Evolutionary conservation across 768 basidiomycete genomes (phyloP).

Genomic region (Leccinum boreale): DNA sequence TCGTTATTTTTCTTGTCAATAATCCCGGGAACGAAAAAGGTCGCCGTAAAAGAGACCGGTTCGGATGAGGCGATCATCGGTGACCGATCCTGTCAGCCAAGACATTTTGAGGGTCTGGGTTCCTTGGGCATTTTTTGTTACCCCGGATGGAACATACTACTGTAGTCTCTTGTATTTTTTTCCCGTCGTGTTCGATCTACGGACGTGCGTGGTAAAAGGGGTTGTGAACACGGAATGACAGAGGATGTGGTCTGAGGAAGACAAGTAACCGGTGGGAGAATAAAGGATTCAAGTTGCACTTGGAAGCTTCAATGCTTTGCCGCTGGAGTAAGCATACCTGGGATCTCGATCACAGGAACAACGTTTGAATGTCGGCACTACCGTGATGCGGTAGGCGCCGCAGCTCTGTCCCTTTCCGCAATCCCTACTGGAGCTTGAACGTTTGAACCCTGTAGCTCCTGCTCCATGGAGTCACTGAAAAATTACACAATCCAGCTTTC

Average conservation of each 20-base stretch:
- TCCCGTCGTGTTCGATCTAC: constrained; percentile 45
- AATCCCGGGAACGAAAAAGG: background rate
- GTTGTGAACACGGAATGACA: constrained; percentile 90
- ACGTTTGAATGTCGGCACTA: background rate
- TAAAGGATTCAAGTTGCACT: constrained; percentile 54
- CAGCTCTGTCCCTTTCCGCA: constrained; percentile 21
- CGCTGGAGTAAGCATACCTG: background rate
- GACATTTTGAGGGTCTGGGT: background rate
- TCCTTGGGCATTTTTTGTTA: constrained; percentile 52
- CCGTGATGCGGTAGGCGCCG: background rate
- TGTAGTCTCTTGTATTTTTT: constrained; percentile 37
- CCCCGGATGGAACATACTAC: constrained; percentile 63
- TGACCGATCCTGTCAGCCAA: background rate
- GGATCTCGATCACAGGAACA: background rate
- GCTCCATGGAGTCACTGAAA: constrained; percentile 60
- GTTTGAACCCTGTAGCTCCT: constrained; percentile 49
- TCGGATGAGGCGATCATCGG: background rate
- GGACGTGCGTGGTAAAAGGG: constrained; percentile 58
- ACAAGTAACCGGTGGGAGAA: constrained; percentile 63
- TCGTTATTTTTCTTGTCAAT: background rate
- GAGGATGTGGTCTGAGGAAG: constrained; percentile 71
- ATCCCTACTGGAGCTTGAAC: constrained; percentile 34
- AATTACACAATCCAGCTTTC: constrained; percentile 82
- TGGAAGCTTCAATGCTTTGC: constrained; percentile 68
- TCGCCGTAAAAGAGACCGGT: background rate